phyloP scores from a whole-genome alignment of 1,284 basidiomycete genomes.

The Vanrija pseudolonga region DNA sequence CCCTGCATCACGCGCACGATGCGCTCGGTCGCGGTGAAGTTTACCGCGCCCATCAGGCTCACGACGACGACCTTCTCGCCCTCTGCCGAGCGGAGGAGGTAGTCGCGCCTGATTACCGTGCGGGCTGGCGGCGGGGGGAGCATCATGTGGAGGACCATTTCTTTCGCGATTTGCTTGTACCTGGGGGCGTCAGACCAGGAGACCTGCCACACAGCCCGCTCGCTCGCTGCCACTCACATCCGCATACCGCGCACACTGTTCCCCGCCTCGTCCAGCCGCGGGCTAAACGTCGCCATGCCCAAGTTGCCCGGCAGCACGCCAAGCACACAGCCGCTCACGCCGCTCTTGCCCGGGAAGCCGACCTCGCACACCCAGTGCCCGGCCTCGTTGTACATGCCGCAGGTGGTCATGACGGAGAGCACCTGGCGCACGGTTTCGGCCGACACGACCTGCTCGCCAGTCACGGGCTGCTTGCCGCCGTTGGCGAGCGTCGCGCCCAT shows the following conservation, averaged over 20 bases:
- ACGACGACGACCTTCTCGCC: background rate
- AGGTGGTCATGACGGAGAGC: background rate
- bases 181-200: too few relatives aligned
- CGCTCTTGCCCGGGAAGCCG: background rate
- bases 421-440: background rate
- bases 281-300: conserved; percentile 2
- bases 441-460: background rate
- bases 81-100: background rate
- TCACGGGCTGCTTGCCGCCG: conserved; percentile 2
- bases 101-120: background rate
- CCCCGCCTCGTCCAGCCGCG: background rate
- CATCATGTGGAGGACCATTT: too few relatives aligned
- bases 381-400: conserved; percentile 4
- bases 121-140: background rate
- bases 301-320: background rate
- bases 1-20: background rate
- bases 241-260: background rate
- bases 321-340: background rate
- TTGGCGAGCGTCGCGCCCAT: conserved; percentile 3
- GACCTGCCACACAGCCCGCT: too few relatives aligned
- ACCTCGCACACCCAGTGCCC: background rate
- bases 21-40: background rate
- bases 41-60: background rate
- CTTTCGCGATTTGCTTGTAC: too few relatives aligned
- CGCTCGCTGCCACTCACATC: background rate